Base-by-base conservation (phyloP, 164 flowering plant genomes). In the Stephania yunnanensis region DNA sequence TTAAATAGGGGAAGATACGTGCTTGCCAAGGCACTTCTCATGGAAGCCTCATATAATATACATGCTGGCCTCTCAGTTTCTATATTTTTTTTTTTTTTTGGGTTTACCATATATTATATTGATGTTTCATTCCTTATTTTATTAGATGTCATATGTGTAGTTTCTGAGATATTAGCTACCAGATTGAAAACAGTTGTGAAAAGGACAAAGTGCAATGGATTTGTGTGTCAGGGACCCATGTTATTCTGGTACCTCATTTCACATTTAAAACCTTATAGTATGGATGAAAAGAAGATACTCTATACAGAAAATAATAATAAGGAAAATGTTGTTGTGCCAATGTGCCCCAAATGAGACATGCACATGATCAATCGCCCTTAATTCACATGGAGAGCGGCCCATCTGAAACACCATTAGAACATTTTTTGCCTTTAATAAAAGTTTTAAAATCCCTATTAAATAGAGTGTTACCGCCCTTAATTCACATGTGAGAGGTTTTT, bases 1-100 rank as follows among this genome's bases (percentile, higher is more conserved):
- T 74, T 82, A 77, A 71, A 79, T 79, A 79, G 69, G 67, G 75
- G 30, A 50, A 50, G 68, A 48, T 77, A 50, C 84, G 71, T 82
- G 84, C 65, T 52, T 25, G n/a, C 69, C 75, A 82, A 82, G 84
- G 74, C 73, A 82, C 82, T 82, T 82, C 63, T 36, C 55, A 44
- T 30, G 68, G 77, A 82, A 79, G 84, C 73, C 78, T 79, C 76
- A 22, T 69, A 45, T 36, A 36, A 36, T 36, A 36, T 36, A 36
- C 42, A 36, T 36, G 42, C 42, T 36, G 15, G 36, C 13, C 8
- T 29, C 6, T 45, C 73, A 2, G 8, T 10, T 42, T 44, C 6
- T 31, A 1, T 29, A 2, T 36, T 36, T 36, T 25, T 25, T 25
- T 25, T 25, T 25, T 25, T 25, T 25, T 25, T 25, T 25, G 0